A percentile compares a stretch with the other conserved stretches of the same genome.
These are phyloP conservation scores for Leccinum subgranulosum DNA, from an alignment of 768 basidiomycete genomes.

Conservation along the genomic window DNA sequence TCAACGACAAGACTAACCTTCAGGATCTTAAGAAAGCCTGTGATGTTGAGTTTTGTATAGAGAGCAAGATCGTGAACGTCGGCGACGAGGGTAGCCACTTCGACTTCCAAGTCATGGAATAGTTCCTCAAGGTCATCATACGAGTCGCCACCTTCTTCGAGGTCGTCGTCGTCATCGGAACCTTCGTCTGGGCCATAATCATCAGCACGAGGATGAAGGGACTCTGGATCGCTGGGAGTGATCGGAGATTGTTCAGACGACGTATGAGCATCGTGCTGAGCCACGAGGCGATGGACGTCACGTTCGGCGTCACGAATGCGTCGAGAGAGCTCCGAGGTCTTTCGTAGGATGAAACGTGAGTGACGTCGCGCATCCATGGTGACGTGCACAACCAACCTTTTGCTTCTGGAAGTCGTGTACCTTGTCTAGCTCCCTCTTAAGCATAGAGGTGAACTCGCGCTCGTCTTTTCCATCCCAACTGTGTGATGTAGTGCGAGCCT, in stretches of 20 bases:
- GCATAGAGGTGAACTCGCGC: slow-evolving; percentile 70
- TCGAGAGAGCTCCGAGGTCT: slow-evolving; percentile 79
- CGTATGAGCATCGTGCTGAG: slow-evolving; percentile 40
- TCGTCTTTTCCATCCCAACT: slow-evolving; percentile 81
- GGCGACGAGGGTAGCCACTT: slow-evolving; percentile 92
- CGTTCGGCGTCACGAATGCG: slow-evolving; percentile 83
- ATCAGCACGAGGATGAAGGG: slow-evolving; percentile 44
- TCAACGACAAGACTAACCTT: slow-evolving; percentile 51
- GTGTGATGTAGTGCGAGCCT: slow-evolving; percentile 51
- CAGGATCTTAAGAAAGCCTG: slow-evolving; percentile 97
- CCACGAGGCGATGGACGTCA: slow-evolving; percentile 75
- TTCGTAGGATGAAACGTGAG: not conserved
- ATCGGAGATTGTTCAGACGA: slow-evolving; percentile 24
- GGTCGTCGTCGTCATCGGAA: slow-evolving; percentile 57
- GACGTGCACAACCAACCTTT: slow-evolving; percentile 54
- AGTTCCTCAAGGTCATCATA: slow-evolving; percentile 79
- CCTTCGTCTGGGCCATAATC: slow-evolving; percentile 59
- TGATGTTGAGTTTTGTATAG: slow-evolving; percentile 96
- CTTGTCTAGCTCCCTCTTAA: slow-evolving; percentile 88
- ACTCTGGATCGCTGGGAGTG: slow-evolving; percentile 48
- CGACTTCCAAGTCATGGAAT: slow-evolving; percentile 87
- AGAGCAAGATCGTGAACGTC: slow-evolving; percentile 89
- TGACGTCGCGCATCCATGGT: not conserved
- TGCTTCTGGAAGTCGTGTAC: slow-evolving; percentile 89
- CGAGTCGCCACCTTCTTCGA: slow-evolving; percentile 49